These are phyloP conservation scores for Stentor coeruleus DNA, from an alignment of 73 alveolate genomes.

Conservation along the genomic window DNA sequence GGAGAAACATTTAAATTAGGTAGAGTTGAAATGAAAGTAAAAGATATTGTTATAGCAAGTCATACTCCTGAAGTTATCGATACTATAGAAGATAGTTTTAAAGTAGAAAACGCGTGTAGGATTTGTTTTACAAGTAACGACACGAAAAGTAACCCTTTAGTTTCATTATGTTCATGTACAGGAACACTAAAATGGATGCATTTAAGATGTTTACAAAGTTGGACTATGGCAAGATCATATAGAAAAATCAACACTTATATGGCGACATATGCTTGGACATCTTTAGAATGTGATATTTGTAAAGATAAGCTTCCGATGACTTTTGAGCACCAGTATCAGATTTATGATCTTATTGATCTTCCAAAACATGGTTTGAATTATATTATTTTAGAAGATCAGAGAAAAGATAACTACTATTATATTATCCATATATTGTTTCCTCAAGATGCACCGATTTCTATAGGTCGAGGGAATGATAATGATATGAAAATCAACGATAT, in stretches of 20 bases:
- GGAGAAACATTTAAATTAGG: slow-evolving; percentile 28
- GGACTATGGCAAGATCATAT: slow-evolving; percentile 34
- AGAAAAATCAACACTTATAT: neutral
- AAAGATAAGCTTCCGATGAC: slow-evolving; percentile 21
- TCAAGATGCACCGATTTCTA: neutral
- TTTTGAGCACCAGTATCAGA: neutral
- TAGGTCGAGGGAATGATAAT: neutral
- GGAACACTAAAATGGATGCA: slow-evolving; percentile 49
- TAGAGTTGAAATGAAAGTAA: neutral
- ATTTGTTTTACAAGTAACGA: slow-evolving; percentile 37
- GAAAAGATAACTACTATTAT: neutral
- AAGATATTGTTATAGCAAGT: neutral
- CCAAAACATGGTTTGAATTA: neutral
- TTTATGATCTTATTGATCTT: neutral
- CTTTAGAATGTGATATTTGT: slow-evolving; percentile 26
- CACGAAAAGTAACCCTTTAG: slow-evolving; percentile 39
- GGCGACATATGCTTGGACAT: neutral
- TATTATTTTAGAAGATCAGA: neutral
- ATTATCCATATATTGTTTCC: neutral
- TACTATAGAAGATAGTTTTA: neutral
- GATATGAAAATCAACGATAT: neutral
- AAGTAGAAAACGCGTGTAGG: slow-evolving; percentile 25
- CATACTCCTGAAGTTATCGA: neutral
- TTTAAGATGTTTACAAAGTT: slow-evolving; percentile 39
- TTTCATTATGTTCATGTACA: slow-evolving; percentile 44